Percentiles rank a stretch among this genome's conserved stretches.
These are phyloP conservation scores for Biscutella auriculata DNA, from an alignment of 441 rosid species.

Conservation along the genomic window DNA sequence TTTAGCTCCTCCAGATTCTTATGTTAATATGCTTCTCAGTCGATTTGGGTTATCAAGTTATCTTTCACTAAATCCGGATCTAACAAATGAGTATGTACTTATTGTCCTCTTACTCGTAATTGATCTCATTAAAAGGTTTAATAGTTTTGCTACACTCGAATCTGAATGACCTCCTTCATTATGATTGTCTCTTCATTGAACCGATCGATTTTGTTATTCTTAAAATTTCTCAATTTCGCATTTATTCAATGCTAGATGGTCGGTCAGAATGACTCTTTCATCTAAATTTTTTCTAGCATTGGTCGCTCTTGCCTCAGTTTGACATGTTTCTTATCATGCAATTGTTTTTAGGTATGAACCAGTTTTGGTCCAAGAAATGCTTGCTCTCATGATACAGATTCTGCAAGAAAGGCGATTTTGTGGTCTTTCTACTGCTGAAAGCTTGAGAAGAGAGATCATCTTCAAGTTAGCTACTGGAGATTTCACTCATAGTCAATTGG, in stretches of 20 bases:
- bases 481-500: constrained; percentile 86
- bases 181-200: not conserved
- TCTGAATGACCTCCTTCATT: constrained; percentile 2
- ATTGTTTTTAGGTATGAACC: constrained; percentile 65
- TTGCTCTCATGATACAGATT: constrained; percentile 73
- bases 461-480: constrained; percentile 81
- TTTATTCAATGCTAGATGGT: constrained; percentile 1
- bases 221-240: not conserved
- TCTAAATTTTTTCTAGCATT: not conserved
- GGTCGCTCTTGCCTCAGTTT: constrained; percentile 7
- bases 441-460: constrained; percentile 78
- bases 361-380: constrained; percentile 80
- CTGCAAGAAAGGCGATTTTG: constrained; percentile 90
- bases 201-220: not conserved
- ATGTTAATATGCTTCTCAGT: constrained; percentile 53
- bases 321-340: constrained; percentile 12
- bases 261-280: not conserved
- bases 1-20: constrained; percentile 83
- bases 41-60: constrained; percentile 77
- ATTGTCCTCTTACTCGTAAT: not conserved
- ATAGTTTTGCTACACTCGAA: constrained; percentile 3
- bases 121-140: not conserved
- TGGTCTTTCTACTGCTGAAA: constrained; percentile 63
- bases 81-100: constrained; percentile 55
- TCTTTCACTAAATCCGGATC: constrained; percentile 40